phyloP scores from a whole-genome alignment of 352 stramenopile species.

The Pythium scleroteichum region DNA sequence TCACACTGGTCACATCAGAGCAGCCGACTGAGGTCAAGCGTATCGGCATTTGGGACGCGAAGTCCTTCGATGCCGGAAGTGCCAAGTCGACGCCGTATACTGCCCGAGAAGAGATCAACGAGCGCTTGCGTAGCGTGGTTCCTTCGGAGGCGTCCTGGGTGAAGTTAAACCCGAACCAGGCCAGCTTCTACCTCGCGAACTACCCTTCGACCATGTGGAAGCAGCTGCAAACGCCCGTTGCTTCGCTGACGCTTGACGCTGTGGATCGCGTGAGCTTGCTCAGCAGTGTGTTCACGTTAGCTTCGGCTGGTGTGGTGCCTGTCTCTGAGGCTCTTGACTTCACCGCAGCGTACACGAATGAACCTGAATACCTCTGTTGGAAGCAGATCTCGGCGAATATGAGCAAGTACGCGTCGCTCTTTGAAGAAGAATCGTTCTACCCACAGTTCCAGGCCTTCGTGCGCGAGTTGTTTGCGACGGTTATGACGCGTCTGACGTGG shows the following conservation, averaged over 20 bases:
- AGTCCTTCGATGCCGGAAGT: slow-evolving; percentile 24
- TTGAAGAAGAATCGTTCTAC: slow-evolving; percentile 55
- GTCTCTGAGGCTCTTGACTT: slow-evolving; percentile 65
- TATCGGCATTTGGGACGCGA: slow-evolving; percentile 73
- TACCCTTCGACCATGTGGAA: slow-evolving; percentile 89
- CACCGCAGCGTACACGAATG: slow-evolving; percentile 51
- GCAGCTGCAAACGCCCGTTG: slow-evolving; percentile 63
- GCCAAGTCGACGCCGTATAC: slow-evolving; percentile 35
- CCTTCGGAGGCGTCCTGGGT: slow-evolving; percentile 78
- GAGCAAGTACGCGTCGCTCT: slow-evolving; percentile 51
- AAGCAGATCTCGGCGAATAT: slow-evolving; percentile 65
- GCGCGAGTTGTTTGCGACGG: slow-evolving; percentile 48
- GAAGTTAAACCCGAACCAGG: slow-evolving; percentile 95
- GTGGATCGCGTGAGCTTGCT: slow-evolving; percentile 92
- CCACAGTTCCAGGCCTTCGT: slow-evolving; percentile 56
- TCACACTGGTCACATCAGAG: slow-evolving; percentile 66
- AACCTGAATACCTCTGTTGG: slow-evolving; percentile 65
- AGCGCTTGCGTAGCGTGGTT: slow-evolving; percentile 65
- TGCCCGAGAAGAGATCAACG: slow-evolving; percentile 85
- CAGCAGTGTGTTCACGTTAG: slow-evolving; percentile 92
- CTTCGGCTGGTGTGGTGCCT: slow-evolving; percentile 49
- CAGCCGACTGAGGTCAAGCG: slow-evolving; percentile 44
- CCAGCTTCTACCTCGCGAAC: slow-evolving; percentile 94
- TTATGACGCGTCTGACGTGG: slow-evolving; percentile 63
- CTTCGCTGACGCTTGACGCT: slow-evolving; percentile 53